These are phyloP conservation scores for Eragrostis curvula DNA, from an alignment of 176 grass and related monocot genomes.

Conservation along the genomic window DNA sequence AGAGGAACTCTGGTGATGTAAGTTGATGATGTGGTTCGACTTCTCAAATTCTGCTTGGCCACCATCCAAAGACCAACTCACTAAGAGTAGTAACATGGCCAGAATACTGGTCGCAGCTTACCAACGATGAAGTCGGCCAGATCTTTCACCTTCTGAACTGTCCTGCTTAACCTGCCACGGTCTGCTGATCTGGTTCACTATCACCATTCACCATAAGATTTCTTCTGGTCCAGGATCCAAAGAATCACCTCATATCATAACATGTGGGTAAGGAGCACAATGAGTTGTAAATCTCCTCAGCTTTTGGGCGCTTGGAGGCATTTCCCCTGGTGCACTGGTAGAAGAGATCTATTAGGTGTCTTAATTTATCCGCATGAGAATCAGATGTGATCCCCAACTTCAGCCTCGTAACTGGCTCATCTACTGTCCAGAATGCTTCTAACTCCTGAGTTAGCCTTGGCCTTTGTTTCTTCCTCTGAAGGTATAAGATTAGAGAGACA, in stretches of 20 bases:
- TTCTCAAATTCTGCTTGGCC: conserved; percentile 9
- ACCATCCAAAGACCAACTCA: not conserved
- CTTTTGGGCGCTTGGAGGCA: conserved; percentile 68
- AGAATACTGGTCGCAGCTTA: not conserved
- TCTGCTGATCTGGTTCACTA: not conserved
- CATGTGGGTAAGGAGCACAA: conserved; percentile 60
- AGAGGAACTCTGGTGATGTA: conserved; percentile 18
- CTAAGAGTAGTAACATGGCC: not conserved
- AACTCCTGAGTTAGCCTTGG: conserved; percentile 87
- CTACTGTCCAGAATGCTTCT: conserved; percentile 64
- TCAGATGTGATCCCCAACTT: conserved; percentile 70
- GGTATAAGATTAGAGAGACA: conserved; percentile 10
- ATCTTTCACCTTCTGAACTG: not conserved
- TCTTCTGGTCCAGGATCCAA: conserved; percentile 13
- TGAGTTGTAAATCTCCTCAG: conserved; percentile 66
- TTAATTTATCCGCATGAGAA: conserved; percentile 76
- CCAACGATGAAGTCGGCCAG: not conserved
- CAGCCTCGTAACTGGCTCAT: conserved; percentile 52
- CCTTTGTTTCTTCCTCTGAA: conserved; percentile 76
- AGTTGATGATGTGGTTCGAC: conserved; percentile 28
- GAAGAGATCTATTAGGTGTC: conserved; percentile 80
- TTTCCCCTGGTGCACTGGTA: conserved; percentile 80
- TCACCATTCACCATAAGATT: not conserved
- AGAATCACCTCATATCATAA: conserved; percentile 50
- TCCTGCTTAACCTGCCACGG: not conserved